These are phyloP conservation scores for Fusarium longipes DNA, from an alignment of 2,329 filamentous ascomycete genomes.

Conservation along the genomic window DNA sequence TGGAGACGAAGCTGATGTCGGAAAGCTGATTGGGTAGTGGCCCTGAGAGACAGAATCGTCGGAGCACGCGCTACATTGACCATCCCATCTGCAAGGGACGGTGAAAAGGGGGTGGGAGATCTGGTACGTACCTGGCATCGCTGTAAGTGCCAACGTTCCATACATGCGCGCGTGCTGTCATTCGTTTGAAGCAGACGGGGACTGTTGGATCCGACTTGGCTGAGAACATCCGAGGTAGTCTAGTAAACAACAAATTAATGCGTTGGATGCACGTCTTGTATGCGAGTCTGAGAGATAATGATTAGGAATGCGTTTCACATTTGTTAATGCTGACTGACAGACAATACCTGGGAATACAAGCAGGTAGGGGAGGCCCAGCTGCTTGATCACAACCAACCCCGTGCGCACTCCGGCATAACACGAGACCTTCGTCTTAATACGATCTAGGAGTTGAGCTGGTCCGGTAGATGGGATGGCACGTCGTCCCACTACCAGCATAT, in stretches of 20 bases:
- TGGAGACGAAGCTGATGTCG: constrained; percentile 28
- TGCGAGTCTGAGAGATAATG: not conserved
- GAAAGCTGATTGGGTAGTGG: not conserved
- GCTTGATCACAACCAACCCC: constrained; percentile 2
- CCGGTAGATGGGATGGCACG: constrained; percentile 10
- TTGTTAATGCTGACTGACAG: constrained; percentile 28
- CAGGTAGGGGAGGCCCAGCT: too few species aligned
- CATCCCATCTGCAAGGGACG: constrained; percentile 22
- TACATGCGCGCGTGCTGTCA: not conserved
- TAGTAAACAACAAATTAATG: constrained; percentile 19
- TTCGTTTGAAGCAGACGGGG: not conserved
- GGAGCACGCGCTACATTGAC: constrained; percentile 29
- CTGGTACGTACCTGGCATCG: constrained; percentile 17
- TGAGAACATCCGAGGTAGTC: not conserved
- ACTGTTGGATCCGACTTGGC: constrained; percentile 1
- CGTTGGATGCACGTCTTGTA: not conserved
- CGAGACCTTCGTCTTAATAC: constrained; percentile 19
- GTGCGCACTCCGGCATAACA: constrained; percentile 11
- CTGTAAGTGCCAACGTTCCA: too few species aligned
- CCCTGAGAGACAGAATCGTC: not conserved
- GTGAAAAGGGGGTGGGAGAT: constrained; percentile 9
- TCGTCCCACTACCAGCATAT: not conserved
- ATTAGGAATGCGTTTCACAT: constrained; percentile 38
- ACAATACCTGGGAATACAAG: not conserved
- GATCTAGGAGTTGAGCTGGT: constrained; percentile 2